phyloP scores from a whole-genome alignment of 139 green algal species.

The Chlamydomonas incerta region DNA sequence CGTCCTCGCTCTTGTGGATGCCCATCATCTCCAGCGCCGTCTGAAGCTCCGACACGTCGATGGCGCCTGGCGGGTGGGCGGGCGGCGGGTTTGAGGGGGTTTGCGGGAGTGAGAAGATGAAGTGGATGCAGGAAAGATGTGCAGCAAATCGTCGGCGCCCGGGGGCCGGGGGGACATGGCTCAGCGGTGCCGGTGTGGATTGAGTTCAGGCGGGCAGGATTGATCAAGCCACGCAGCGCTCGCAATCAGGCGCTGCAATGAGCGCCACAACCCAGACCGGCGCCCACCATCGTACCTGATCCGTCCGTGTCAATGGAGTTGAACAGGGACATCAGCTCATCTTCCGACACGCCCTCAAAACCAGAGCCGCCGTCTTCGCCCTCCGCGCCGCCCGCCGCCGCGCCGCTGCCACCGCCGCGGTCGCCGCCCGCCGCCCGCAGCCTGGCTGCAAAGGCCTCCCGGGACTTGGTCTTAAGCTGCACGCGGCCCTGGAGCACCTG shows the following conservation, averaged over 20 bases:
- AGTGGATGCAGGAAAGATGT: too few species aligned
- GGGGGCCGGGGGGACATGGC: too few species aligned
- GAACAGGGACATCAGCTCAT: conserved; percentile 59
- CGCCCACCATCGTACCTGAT: conserved; percentile 20
- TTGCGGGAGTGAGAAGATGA: too few species aligned
- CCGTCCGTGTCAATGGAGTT: conserved; percentile 59
- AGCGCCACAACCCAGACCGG: neutral
- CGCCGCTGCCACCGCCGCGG: neutral
- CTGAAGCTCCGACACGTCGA: conserved; percentile 63
- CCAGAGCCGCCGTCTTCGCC: neutral
- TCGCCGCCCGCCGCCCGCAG: neutral
- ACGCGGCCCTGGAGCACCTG: conserved; percentile 54
- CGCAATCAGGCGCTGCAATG: too few species aligned
- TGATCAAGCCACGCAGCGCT: too few species aligned
- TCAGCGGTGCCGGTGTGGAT: too few species aligned
- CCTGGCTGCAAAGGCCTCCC: neutral
- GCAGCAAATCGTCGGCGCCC: too few species aligned
- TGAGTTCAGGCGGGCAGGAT: too few species aligned
- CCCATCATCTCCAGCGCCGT: conserved; percentile 59
- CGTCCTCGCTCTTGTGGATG: conserved; percentile 45
- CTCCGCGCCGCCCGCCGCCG: neutral
- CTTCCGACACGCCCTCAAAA: conserved; percentile 35
- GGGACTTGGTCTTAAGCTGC: conserved; percentile 23
- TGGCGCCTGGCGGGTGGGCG: conserved; percentile 44
- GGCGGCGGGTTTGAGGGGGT: neutral